Conservation (phyloP, 192 early-diverging fungal genomes). For the Umbelopsis sp. region DNA sequence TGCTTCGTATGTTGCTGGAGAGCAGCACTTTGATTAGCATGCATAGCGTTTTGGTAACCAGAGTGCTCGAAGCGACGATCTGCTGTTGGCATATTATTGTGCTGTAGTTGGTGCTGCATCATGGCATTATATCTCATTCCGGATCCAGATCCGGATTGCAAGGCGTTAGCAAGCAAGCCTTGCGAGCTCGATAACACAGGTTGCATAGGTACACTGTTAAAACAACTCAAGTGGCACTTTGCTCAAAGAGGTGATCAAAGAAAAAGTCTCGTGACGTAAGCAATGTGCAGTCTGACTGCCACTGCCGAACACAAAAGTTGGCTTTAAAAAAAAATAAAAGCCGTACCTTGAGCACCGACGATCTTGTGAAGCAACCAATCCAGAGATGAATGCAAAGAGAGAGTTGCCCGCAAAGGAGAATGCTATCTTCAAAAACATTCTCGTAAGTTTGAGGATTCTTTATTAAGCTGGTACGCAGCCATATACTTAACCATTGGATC, state of each 20-base stretch:
- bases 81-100: neutral
- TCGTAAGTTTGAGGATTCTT: constrained; percentile 49
- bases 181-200: constrained; percentile 9
- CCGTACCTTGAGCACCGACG: constrained; percentile 3
- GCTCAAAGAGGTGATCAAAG: too few species aligned
- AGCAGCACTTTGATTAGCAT: constrained; percentile 25
- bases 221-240: too few species aligned
- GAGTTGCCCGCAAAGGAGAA: constrained; percentile 76
- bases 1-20: constrained; percentile 35
- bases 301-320: neutral
- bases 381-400: constrained; percentile 41
- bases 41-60: neutral
- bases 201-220: neutral
- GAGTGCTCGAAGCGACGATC: constrained; percentile 6
- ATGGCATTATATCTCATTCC: constrained; percentile 17
- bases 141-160: constrained; percentile 18
- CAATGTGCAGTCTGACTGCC: neutral
- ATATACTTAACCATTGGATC: constrained; percentile 2
- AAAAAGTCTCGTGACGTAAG: constrained; percentile 17
- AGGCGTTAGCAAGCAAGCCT: constrained; percentile 4
- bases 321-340: constrained; percentile 12
- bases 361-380: neutral
- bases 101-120: constrained; percentile 5
- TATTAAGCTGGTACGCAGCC: neutral
- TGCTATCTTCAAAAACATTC: constrained; percentile 69